Evolutionary conservation across 1,284 basidiomycete species (phyloP).

Genomic region (Nidula niveotomentosa): DNA sequence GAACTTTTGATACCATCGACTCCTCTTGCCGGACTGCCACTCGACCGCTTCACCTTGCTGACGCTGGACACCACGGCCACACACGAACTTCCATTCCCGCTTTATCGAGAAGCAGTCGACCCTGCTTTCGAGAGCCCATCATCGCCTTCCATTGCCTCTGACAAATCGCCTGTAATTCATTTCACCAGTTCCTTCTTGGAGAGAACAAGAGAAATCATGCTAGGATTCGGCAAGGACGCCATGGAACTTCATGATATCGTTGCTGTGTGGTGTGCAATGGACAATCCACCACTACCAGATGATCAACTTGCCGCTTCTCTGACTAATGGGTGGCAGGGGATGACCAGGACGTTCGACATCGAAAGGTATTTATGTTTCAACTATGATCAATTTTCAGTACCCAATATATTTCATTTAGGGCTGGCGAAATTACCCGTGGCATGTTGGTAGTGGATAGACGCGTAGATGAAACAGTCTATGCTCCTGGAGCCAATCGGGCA

Average conservation of each 20-base stretch:
- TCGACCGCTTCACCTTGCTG: conserved; percentile 68
- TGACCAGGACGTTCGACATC: conserved; percentile 59
- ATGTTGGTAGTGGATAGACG: conserved; percentile 77
- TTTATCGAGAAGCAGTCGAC: conserved; percentile 58
- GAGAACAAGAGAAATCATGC: conserved; percentile 69
- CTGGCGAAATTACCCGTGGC: conserved; percentile 62
- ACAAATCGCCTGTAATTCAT: conserved; percentile 58
- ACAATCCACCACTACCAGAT: conserved; percentile 52
- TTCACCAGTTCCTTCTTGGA: conserved; percentile 83
- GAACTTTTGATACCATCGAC: conserved; percentile 49
- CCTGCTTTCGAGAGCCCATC: conserved; percentile 46
- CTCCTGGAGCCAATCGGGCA: conserved; percentile 61
- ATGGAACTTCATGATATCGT: conserved; percentile 87
- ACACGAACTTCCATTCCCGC: conserved; percentile 76
- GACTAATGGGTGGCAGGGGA: conserved; percentile 50
- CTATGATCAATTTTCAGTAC: not conserved
- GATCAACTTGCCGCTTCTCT: conserved; percentile 22
- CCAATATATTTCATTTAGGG: conserved; percentile 23
- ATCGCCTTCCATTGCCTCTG: conserved; percentile 40
- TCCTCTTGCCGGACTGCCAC: conserved; percentile 44
- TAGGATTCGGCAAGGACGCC: conserved; percentile 74
- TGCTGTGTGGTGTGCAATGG: conserved; percentile 79
- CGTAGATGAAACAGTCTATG: conserved; percentile 56
- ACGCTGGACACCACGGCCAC: conserved; percentile 82
- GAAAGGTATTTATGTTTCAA: conserved; percentile 50